Percentiles rank a stretch among this genome's conserved stretches.
These are phyloP conservation scores for Alternaria viburni DNA, from an alignment of 2,329 filamentous ascomycete genomes.

Conservation along the genomic window DNA sequence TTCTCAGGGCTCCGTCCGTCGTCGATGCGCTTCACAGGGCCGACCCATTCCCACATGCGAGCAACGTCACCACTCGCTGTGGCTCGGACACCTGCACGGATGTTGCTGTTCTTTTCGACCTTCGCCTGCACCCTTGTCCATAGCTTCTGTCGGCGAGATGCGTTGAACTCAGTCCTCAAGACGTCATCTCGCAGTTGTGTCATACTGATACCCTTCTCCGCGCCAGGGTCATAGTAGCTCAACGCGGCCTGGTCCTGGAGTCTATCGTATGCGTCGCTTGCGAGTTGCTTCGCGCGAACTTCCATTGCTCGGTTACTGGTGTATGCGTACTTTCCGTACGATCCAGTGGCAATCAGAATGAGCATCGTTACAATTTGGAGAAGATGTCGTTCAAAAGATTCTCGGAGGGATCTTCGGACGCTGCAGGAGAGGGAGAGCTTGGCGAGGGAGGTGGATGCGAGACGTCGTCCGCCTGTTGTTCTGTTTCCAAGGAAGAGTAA, in stretches of 20 bases:
- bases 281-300: constrained; percentile 79
- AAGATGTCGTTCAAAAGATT: constrained; percentile 86
- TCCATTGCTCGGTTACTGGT: constrained; percentile 68
- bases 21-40: constrained; percentile 60
- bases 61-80: constrained; percentile 62
- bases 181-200: constrained; percentile 92
- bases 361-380: constrained; percentile 71
- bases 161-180: constrained; percentile 78
- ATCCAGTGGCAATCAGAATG: constrained; percentile 54
- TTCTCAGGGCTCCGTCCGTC: constrained; percentile 41
- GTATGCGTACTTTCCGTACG: constrained; percentile 71
- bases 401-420: constrained; percentile 77
- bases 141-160: constrained; percentile 76
- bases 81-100: constrained; percentile 76
- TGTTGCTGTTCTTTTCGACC: constrained; percentile 93
- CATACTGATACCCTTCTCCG: constrained; percentile 81
- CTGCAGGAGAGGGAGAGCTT: constrained; percentile 85
- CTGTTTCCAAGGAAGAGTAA: constrained; percentile 74
- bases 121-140: constrained; percentile 85
- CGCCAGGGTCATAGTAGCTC: constrained; percentile 68
- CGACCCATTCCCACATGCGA: constrained; percentile 73
- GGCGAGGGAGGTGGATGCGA: constrained; percentile 90
- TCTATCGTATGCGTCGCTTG: constrained; percentile 81
- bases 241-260: constrained; percentile 83
- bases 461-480: constrained; percentile 68